phyloP scores from a whole-genome alignment of 371 early-diverging fungal species.

The Caulochytrium protostelioides region DNA sequence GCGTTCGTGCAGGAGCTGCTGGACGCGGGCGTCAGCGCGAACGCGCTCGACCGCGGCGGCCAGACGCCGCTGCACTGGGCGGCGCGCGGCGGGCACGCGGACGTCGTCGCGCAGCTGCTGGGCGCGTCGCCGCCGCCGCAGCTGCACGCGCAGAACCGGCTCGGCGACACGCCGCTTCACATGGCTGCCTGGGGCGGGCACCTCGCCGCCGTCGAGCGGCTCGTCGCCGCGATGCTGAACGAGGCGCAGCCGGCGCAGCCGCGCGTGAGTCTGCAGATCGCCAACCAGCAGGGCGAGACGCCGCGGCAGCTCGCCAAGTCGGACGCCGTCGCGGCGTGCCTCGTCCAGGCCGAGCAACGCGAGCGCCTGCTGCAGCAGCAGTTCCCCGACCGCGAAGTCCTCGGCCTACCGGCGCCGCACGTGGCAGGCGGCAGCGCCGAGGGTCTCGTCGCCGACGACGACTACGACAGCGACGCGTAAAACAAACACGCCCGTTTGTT shows the following conservation, averaged over 20 bases:
- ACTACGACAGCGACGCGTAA: too few species aligned
- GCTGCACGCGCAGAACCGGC: conserved; percentile 17
- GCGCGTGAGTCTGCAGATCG: conserved; percentile 8
- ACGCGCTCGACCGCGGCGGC: conserved; percentile 25
- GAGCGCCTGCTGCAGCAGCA: too few species aligned
- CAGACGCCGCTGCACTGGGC: conserved; percentile 33
- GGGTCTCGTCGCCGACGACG: too few species aligned
- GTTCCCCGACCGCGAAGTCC: too few species aligned
- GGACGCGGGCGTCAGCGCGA: conserved; percentile 21
- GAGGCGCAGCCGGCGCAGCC: conserved; percentile 8
- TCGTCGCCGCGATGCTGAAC: conserved; percentile 1
- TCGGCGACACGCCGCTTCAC: conserved; percentile 29
- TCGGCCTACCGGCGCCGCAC: too few species aligned
- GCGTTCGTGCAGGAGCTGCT: conserved; percentile 21
- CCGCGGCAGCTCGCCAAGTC: conserved; percentile 14
- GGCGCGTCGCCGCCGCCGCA: background rate
- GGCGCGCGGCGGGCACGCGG: conserved; percentile 15
- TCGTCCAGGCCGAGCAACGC: too few species aligned
- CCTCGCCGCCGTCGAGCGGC: background rate
- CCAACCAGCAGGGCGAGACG: conserved; percentile 17
- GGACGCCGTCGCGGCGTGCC: conserved; percentile 14
- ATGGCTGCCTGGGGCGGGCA: conserved; percentile 19
- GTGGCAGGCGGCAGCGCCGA: too few species aligned
- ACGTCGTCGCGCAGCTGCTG: conserved; percentile 16
- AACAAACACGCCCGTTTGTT: too few species aligned